Evolutionary conservation across 495 filamentous ascomycete genomes (phyloP), one percentile per base, ranked within the genome.

Genomic region (Trypethelium eluteriae): DNA sequence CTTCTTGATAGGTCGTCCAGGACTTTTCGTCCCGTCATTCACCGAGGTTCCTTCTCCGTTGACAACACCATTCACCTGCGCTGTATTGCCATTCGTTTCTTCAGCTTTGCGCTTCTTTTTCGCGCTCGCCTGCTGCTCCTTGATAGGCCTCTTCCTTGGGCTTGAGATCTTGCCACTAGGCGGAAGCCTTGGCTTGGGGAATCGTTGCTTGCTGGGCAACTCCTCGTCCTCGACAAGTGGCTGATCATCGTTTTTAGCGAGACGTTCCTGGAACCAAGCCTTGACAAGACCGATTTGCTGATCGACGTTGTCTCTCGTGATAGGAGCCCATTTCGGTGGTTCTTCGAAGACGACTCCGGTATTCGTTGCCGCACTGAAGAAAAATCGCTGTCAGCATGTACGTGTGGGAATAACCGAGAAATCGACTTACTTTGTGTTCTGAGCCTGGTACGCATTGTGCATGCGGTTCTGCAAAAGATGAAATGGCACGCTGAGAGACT

Each of bases 141-240:
- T 86, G 47, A 88, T 84, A 32, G 92, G 90, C 35, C 94, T 83
- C 77, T 99, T 99, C 65, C 92, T 86, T 18, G 93, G 93, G 62
- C 86, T 89, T 7, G 88, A 84, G 64, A 99, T 99, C 81, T 98
- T 98, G 67, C 94, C 94, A 32, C 90, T 96, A 49, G 93, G 91
- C 65, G 92, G 92, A 25, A 99, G 84, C 68, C 94, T 82, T n/a
- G 94, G 92, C 71, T 91, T 90, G n/a, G 92, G 90, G 66, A 88
- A 86, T 53, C 93, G 82, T 77, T 97, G 93, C 75, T 98, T 98
- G 39, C 84, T 81, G 38, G 95, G 95, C 35, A 99, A 78, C 69
- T 98, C 93, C 71, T 98, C 92, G 76, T 99, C 94, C 81, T 99
- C 94, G 53, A 95, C 79, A 67, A 98, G 81, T 39, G 90, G 86